Conservation (phyloP, 2,329 filamentous ascomycete species). For the Curvularia lunata region DNA sequence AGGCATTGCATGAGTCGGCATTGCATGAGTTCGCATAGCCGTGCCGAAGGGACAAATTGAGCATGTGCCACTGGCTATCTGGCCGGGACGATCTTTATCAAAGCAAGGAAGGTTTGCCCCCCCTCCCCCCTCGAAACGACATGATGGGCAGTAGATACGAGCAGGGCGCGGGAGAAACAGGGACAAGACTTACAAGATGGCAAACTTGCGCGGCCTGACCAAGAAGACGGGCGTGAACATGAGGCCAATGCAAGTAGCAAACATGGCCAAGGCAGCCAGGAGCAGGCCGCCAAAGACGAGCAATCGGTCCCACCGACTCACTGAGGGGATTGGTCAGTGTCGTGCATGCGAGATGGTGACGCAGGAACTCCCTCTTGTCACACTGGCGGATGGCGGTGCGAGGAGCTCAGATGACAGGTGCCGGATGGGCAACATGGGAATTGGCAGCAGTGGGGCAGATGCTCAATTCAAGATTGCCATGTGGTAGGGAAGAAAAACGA, state of each 20-base stretch:
- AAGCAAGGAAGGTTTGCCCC: conserved; percentile 22
- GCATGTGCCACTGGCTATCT: conserved; percentile 38
- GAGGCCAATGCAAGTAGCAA: conserved; percentile 89
- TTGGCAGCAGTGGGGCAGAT: conserved; percentile 18
- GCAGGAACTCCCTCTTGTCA: conserved; percentile 54
- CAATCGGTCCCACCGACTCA: conserved; percentile 96
- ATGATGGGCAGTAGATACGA: conserved; percentile 18
- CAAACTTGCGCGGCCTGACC: conserved; percentile 88
- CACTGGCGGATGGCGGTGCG: conserved; percentile 27
- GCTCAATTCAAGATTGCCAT: conserved; percentile 33
- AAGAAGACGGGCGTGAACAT: conserved; percentile 76
- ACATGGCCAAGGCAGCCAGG: conserved; percentile 73
- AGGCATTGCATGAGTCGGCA: conserved; percentile 39
- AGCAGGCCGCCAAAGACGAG: conserved; percentile 73
- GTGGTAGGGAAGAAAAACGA: conserved; percentile 11
- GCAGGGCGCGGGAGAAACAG: conserved; percentile 19
- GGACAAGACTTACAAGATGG: conserved; percentile 80
- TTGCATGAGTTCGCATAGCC: conserved; percentile 45
- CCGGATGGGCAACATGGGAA: conserved; percentile 13
- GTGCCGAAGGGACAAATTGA: conserved; percentile 29
- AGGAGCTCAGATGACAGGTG: conserved; percentile 37
- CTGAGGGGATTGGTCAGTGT: conserved; percentile 59
- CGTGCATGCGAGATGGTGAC: conserved; percentile 47
- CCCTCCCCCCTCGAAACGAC: no score
- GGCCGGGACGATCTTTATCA: conserved; percentile 27